Evolutionary conservation across 352 stramenopile species (phyloP).

Genomic region (Globisporangium perplexum): DNA sequence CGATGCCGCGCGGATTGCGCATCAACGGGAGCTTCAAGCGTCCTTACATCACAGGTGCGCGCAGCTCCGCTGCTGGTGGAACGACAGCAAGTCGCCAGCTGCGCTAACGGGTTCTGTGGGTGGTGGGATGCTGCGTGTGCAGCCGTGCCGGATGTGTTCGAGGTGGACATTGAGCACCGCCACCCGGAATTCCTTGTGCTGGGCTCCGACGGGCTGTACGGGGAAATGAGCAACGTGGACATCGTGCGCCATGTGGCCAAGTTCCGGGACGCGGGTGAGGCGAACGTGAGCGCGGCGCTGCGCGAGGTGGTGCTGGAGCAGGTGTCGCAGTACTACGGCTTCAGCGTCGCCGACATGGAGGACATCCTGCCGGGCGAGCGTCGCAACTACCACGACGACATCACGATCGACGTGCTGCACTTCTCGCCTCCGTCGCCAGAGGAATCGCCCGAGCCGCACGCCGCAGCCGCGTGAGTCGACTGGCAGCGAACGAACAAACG

Average conservation of each 20-base stretch:
- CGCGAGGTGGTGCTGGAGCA: constrained; percentile 41
- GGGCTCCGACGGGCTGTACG: constrained; percentile 55
- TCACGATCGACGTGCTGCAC: constrained; percentile 68
- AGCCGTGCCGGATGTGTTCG: constrained; percentile 62
- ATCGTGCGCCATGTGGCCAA: constrained; percentile 41
- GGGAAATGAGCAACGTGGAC: constrained; percentile 59
- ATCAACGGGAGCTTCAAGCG: constrained; percentile 50
- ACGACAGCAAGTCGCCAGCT: too few species aligned
- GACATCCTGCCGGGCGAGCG: constrained; percentile 50
- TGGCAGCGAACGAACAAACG: too few species aligned
- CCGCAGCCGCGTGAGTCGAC: constrained; percentile 15
- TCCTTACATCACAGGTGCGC: constrained; percentile 37
- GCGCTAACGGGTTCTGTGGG: too few species aligned
- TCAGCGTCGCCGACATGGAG: constrained; percentile 36
- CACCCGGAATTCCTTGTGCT: constrained; percentile 59
- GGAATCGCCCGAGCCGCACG: constrained; percentile 1
- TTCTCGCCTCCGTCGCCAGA: constrained; percentile 28
- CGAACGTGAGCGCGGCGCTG: constrained; percentile 51
- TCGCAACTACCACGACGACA: constrained; percentile 67
- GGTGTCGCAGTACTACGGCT: constrained; percentile 50
- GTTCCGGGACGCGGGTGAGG: constrained; percentile 39
- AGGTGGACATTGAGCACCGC: constrained; percentile 40
- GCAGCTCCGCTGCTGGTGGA: background rate
- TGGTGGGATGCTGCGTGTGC: background rate
- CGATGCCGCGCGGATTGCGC: constrained; percentile 54